Conservation (phyloP, 2,329 filamentous ascomycete species). For the Daldinia eschscholtzii region DNA sequence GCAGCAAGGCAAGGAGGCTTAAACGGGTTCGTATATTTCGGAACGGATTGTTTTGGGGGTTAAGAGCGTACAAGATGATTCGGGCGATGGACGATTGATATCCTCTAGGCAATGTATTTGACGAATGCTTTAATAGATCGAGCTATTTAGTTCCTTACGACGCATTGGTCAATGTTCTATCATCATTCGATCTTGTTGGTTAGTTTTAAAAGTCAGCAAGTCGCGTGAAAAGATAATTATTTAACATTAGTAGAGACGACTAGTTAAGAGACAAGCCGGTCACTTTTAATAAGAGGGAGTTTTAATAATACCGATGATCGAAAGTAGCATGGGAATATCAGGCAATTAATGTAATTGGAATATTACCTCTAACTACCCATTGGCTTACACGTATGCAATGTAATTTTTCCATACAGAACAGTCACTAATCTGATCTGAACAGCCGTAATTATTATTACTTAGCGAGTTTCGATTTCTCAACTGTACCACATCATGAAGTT, state of each 20-base stretch:
- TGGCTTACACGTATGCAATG: neutral
- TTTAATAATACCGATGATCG: conserved; percentile 30
- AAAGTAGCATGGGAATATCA: neutral
- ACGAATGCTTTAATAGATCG: conserved; percentile 47
- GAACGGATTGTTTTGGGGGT: conserved; percentile 13
- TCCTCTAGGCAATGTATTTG: conserved; percentile 35
- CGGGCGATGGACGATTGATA: conserved; percentile 38
- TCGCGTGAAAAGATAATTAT: conserved; percentile 19
- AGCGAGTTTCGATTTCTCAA: neutral
- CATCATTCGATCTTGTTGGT: conserved; percentile 24
- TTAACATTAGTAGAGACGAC: conserved; percentile 20
- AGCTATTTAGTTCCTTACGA: conserved; percentile 36
- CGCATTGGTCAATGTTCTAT: conserved; percentile 23
- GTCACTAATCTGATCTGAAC: neutral
- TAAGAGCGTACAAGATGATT: conserved; percentile 32
- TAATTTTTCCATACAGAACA: neutral
- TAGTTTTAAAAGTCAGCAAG: conserved; percentile 17
- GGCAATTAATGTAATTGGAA: conserved; percentile 15
- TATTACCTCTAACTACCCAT: neutral
- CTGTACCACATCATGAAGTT: neutral
- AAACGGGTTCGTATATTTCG: conserved; percentile 26
- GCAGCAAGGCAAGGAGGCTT: conserved; percentile 55
- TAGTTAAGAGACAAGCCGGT: conserved; percentile 16
- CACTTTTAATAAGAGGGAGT: conserved; percentile 24
- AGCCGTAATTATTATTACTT: neutral